Percentiles rank a stretch among this genome's conserved stretches.
These are phyloP conservation scores for Lentinula sp. DNA, from an alignment of 768 basidiomycete species.

Conservation along the genomic window DNA sequence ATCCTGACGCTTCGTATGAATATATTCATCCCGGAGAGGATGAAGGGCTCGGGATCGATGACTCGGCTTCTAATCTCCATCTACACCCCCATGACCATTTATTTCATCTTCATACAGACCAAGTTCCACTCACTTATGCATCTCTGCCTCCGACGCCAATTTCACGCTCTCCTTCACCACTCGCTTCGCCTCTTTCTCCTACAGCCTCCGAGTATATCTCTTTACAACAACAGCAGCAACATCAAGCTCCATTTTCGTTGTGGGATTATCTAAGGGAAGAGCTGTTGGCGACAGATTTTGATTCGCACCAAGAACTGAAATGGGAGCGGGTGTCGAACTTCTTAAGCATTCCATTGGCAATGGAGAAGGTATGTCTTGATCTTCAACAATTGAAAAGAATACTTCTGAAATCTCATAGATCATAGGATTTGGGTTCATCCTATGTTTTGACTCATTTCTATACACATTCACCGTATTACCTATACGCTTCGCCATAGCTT, in stretches of 20 bases:
- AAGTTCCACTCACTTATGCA: conserved; percentile 6
- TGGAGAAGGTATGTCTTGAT: conserved; percentile 73
- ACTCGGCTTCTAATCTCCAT: background rate
- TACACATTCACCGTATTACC: conserved; percentile 98
- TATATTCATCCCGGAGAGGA: background rate
- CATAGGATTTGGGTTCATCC: conserved; percentile 83
- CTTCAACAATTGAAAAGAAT: background rate
- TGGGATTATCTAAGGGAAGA: conserved; percentile 94
- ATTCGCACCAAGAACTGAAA: conserved; percentile 89
- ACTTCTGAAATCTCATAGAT: conserved; percentile 43
- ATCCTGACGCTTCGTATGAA: background rate
- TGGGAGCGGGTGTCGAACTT: conserved; percentile 98
- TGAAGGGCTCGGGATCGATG: background rate
- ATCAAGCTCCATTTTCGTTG: conserved; percentile 59
- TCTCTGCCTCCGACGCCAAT: conserved; percentile 10
- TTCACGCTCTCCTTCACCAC: conserved; percentile 7
- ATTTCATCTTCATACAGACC: background rate
- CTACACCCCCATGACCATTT: background rate
- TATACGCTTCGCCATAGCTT: conserved; percentile 72
- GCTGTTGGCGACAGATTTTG: conserved; percentile 86
- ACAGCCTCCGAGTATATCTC: conserved; percentile 4
- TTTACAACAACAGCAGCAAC: conserved; percentile 13
- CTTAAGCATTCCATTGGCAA: conserved; percentile 82
- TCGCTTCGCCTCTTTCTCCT: conserved; percentile 9
- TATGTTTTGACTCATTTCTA: conserved; percentile 95